These are phyloP conservation scores for Pseudocercospora fijiensis DNA, from an alignment of 2,329 filamentous ascomycete genomes.

Conservation along the genomic window DNA sequence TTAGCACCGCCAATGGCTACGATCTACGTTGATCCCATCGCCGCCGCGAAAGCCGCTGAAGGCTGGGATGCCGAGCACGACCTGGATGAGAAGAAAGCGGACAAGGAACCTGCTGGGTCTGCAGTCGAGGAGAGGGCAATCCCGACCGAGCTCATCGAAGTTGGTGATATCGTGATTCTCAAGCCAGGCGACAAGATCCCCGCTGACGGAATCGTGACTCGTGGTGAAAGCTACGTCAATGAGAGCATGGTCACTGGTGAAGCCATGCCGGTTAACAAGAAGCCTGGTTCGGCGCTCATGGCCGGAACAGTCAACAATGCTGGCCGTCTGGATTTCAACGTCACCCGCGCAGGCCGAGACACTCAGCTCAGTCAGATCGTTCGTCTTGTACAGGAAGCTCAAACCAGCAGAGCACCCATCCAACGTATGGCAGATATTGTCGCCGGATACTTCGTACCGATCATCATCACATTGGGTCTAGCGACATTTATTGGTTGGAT, in stretches of 20 bases:
- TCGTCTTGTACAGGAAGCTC: slow-evolving; percentile 94
- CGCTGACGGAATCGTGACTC: slow-evolving; percentile 81
- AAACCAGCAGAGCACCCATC: slow-evolving; percentile 90
- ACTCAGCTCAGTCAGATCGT: slow-evolving; percentile 98
- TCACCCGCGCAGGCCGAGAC: slow-evolving; percentile 87
- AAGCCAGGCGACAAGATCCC: slow-evolving; percentile 96
- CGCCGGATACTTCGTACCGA: slow-evolving; percentile 90
- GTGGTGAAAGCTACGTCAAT: slow-evolving; percentile 89
- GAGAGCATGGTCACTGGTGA: slow-evolving; percentile 99
- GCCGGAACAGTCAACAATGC: slow-evolving; percentile 95
- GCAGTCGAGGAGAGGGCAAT: slow-evolving; percentile 81
- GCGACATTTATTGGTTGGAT: slow-evolving; percentile 90
- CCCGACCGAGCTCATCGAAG: slow-evolving; percentile 89
- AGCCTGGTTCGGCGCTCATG: slow-evolving; percentile 74
- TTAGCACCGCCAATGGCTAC: slow-evolving; percentile 94
- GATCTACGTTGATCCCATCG: slow-evolving; percentile 92
- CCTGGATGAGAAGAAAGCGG: slow-evolving; percentile 45
- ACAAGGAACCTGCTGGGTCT: slow-evolving; percentile 51
- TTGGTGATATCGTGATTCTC: slow-evolving; percentile 89
- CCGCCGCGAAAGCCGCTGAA: slow-evolving; percentile 85
- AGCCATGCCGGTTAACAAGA: slow-evolving; percentile 91
- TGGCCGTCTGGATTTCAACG: slow-evolving; percentile 85
- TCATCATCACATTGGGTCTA: slow-evolving; percentile 79
- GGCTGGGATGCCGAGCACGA: slow-evolving; percentile 60
- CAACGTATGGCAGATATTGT: slow-evolving; percentile 88